Base-by-base conservation (phyloP, 805 yeast genomes). In the Metschnikowia bowlesiae region DNA sequence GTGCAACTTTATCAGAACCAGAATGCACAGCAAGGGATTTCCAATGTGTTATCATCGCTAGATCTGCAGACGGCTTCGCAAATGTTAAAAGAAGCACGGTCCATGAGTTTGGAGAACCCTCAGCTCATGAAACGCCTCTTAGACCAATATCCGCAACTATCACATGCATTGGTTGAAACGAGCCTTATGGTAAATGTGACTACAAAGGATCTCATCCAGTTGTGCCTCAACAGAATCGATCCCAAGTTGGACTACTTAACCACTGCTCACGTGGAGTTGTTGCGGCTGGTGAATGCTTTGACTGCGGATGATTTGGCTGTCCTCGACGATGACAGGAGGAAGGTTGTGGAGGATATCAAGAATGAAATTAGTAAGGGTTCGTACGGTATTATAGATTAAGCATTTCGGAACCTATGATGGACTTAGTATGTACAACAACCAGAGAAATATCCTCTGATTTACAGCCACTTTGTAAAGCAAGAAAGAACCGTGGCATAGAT, bases 101-200 rank as follows among this genome's bases (percentile, higher is more conserved):
- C 51, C 18, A 57, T 57, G 61, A 57, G 61, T 44, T 48, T 54
- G 38, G 75, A 74, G 29, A 77, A 83, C 51, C 87, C 88, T 0
- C 74, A 73, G 6, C 68, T 82, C 51, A 82, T 87, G 72, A 77
- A 72, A 46, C 78, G 76, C 38, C 68, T 91, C 33, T 69, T 91
- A 14, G 75, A 75, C 29, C 80, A 80, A 54, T 82, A 83, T 51
- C 97, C 97, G 0, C 97, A 92, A 64, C 71, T 92, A 42, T 71
- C 88, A 1, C 89, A 83, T 64, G 94, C 96, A 0, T 71, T 89
- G 30, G 92, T 90, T 2, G 97, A 91, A 61, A 73, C 84, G 1
- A 67, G 89, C 14, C 53, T 72, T 29, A 52, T 71, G 49, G 57
- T 69, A 28, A 69, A 68, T 45, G 57, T 68, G 3, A 60, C 73